Base-by-base conservation (phyloP, 2,329 filamentous ascomycete species). In the Aspergillus puulaauensis region DNA sequence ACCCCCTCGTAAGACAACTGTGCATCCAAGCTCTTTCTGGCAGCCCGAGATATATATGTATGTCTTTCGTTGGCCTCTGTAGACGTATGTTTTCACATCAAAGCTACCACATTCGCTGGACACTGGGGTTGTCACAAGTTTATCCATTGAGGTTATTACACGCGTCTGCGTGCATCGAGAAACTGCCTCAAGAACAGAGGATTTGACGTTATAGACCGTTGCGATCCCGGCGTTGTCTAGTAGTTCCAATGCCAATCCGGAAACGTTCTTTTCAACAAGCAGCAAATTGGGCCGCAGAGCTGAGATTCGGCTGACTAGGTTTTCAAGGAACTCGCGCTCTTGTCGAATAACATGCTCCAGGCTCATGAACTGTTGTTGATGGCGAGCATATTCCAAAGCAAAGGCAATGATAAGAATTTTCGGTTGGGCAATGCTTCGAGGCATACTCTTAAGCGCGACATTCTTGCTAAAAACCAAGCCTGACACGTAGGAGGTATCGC, bases 401-500 rank as follows among this genome's bases (percentile, higher is more conserved):
- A 99, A 99, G 0, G 92, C 93, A 57, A 99, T 88, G 62, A 99
- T 91, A 49, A 96, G 83, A 60, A 99, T 95, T 33, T 91, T 87
- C 3, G 95, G 95, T 54, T 90, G 88, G 12, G 83, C 75, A 61
- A 98, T 95, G 61, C 86, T 90, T 57, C 95, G 86, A 17, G 90
- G 88, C 95, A 99, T 99, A 74, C 90, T 96, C 73, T 99, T 99
- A 52, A 98, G 79, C 0, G 96, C 95, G 51, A 99, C 79, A 63
- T 99, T 99, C 72, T 99, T 99, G 12, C 92, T 95, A 72, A 99
- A 99, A 1, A 99, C 93, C 8, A 99, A 88, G 0, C 95, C 96
- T 9, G 95, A 96, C 15, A 98, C 89, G 73, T 99, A 99, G n/a
- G 89, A 88, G 6, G 93, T 98, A 74, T 99, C 93, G 23, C 90